Percentiles rank a stretch among this genome's conserved stretches.
phyloP scores from a whole-genome alignment of 495 filamentous ascomycete genomes.

The Annulohypoxylon nitens region DNA sequence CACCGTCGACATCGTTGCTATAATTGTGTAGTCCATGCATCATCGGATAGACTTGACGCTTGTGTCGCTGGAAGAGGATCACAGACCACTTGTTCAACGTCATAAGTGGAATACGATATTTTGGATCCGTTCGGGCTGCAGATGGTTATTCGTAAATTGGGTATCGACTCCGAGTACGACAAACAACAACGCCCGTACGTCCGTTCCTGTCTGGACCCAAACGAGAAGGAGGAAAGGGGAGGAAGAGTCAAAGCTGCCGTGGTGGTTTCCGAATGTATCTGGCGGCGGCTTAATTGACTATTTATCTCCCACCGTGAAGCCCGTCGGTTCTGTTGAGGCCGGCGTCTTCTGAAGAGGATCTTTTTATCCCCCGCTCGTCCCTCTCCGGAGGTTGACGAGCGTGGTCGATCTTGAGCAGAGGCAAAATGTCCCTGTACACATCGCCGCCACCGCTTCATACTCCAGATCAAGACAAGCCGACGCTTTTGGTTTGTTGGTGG shows the following conservation, averaged over 20 bases:
- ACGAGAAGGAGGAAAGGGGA: conserved; percentile 42
- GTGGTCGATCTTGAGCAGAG: conserved; percentile 51
- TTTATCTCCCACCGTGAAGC: conserved; percentile 13
- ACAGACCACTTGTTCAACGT: conserved; percentile 40
- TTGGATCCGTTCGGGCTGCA: conserved; percentile 13
- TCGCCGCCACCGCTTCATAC: conserved; percentile 70
- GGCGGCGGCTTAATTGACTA: conserved; percentile 22
- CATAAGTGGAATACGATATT: conserved; percentile 31
- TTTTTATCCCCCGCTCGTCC: conserved; percentile 63
- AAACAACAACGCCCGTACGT: conserved; percentile 30
- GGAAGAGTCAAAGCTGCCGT: conserved; percentile 1
- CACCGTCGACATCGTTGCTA: conserved; percentile 19
- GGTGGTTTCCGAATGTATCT: conserved; percentile 34
- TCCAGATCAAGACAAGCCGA: conserved; percentile 74
- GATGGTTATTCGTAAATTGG: conserved; percentile 31
- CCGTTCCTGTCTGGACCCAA: conserved; percentile 30
- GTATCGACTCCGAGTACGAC: conserved; percentile 23
- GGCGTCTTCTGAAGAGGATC: conserved; percentile 41
- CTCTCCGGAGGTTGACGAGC: conserved; percentile 73
- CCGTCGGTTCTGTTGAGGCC: conserved; percentile 24
- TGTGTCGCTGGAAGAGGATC: conserved; percentile 40
- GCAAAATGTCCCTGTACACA: conserved; percentile 67
- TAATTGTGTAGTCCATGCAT: conserved; percentile 47
- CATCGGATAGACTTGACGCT: conserved; percentile 41
- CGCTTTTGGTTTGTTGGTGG: conserved; percentile 94